phyloP scores from a whole-genome alignment of 257 asterid species.

The Solanum pinnatisectum region DNA sequence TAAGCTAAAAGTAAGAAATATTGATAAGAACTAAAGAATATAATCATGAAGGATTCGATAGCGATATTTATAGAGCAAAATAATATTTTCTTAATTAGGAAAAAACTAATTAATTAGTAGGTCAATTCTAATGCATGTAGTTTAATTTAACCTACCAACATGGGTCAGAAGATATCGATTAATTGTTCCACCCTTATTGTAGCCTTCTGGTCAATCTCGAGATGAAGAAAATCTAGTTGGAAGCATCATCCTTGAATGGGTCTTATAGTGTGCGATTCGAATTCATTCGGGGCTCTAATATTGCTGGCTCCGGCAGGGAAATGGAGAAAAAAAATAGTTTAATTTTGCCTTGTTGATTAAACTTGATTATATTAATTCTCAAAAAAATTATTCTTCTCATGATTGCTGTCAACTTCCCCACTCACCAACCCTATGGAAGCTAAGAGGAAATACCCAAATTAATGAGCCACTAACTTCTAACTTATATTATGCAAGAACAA shows the following conservation, averaged over 20 bases:
- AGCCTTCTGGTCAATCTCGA: no score
- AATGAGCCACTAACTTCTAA: neutral
- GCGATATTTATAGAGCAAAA: neutral
- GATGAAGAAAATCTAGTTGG: no score
- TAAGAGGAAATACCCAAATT: constrained; percentile 1
- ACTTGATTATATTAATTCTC: neutral
- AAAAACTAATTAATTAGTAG: neutral
- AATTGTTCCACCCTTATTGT: neutral
- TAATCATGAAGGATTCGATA: neutral
- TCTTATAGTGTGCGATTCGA: no score
- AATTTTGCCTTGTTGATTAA: neutral
- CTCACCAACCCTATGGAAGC: constrained; percentile 12
- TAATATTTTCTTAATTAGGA: neutral
- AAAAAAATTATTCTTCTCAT: constrained; percentile 5
- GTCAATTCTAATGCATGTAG: neutral
- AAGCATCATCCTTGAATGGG: no score
- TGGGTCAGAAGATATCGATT: no score
- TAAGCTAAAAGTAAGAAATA: neutral
- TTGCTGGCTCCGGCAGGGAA: neutral
- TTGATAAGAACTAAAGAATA: neutral
- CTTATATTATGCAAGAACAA: neutral
- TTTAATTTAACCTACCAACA: neutral
- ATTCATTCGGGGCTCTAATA: no score
- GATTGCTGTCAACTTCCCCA: constrained; percentile 8
- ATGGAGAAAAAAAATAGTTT: neutral